These are phyloP conservation scores for Ramaria sp. DNA, from an alignment of 768 basidiomycete genomes.

Conservation along the genomic window DNA sequence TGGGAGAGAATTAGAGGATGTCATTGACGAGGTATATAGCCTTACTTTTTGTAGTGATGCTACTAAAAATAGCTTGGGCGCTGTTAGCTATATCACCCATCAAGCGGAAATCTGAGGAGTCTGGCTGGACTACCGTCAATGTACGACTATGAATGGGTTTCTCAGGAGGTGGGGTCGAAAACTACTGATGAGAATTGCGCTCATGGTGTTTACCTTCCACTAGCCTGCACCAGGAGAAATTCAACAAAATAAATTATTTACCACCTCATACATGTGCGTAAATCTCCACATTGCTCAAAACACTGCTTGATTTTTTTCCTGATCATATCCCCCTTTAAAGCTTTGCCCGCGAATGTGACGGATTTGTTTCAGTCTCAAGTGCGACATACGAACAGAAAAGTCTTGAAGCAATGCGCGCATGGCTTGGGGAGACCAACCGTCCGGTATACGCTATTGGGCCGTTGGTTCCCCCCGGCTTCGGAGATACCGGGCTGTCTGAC, in stretches of 20 bases:
- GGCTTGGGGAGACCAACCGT: too few relatives aligned
- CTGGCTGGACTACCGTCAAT: conserved; percentile 17
- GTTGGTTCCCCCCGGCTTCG: too few relatives aligned
- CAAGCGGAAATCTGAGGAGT: conserved; percentile 12
- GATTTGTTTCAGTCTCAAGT: too few relatives aligned
- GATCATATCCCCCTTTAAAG: too few relatives aligned
- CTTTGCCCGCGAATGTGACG: neutral
- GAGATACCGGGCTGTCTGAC: conserved; percentile 4
- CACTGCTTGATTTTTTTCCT: too few relatives aligned
- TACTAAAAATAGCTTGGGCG: neutral
- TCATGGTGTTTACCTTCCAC: neutral
- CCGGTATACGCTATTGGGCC: too few relatives aligned
- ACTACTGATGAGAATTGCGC: neutral
- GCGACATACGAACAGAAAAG: conserved; percentile 14
- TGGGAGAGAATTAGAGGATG: neutral
- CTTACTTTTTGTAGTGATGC: neutral
- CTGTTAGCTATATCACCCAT: conserved; percentile 12
- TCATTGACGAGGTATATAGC: neutral
- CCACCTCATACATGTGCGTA: neutral
- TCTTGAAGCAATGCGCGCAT: conserved; percentile 3
- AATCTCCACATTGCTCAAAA: too few relatives aligned
- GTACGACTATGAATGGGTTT: conserved; percentile 17
- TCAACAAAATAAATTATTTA: neutral
- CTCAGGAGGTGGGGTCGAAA: conserved; percentile 10
- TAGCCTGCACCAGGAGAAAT: neutral